Evolutionary conservation across 345 rosid species (phyloP).

Genomic region (Isatis tinctoria): DNA sequence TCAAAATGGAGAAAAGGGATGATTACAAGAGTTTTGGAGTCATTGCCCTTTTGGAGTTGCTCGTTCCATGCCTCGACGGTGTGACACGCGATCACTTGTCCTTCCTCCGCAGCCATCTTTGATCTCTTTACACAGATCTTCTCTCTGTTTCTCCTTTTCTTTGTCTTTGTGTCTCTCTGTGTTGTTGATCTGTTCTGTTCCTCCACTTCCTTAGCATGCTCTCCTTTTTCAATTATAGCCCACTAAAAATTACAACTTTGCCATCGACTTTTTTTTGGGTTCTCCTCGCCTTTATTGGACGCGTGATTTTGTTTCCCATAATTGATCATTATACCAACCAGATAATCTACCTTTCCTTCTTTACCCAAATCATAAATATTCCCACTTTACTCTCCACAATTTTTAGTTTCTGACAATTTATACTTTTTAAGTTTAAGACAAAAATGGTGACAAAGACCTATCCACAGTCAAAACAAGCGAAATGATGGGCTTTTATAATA

Average conservation of each 20-base stretch:
- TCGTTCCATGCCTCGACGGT: slow-evolving; percentile 59
- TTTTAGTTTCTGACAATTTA: background rate
- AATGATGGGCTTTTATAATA: background rate
- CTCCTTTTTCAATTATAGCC: background rate
- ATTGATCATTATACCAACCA: slow-evolving; percentile 24
- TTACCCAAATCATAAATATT: slow-evolving; percentile 5
- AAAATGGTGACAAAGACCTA: background rate
- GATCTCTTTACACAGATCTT: background rate
- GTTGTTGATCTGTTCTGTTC: background rate
- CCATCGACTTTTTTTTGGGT: background rate
- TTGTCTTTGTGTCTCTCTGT: background rate
- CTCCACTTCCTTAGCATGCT: slow-evolving; percentile 1
- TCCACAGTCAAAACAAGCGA: background rate
- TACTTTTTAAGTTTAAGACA: background rate
- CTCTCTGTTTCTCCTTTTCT: background rate
- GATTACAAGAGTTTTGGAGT: slow-evolving; percentile 68
- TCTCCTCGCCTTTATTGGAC: background rate
- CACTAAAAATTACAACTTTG: background rate
- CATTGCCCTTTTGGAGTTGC: slow-evolving; percentile 51
- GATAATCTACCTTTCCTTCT: slow-evolving; percentile 2
- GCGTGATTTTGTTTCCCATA: slow-evolving; percentile 27
- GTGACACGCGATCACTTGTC: slow-evolving; percentile 74
- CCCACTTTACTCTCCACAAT: background rate
- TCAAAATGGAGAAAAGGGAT: background rate
- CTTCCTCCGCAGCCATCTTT: slow-evolving; percentile 53